Base-by-base conservation (phyloP, 2,329 filamentous ascomycete genomes). In the Botrytis fabae region DNA sequence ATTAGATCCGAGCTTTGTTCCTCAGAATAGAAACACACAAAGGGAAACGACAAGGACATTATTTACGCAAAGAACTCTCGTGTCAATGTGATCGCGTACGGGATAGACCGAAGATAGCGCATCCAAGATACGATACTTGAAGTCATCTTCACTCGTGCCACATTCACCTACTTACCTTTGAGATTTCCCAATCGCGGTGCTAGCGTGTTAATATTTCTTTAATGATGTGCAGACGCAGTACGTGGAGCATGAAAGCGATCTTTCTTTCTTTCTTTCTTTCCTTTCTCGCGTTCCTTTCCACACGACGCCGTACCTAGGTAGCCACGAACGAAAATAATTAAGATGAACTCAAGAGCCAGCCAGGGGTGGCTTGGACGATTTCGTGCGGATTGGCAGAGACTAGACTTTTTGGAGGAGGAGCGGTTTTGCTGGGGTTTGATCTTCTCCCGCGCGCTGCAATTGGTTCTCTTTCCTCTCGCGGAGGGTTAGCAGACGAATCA, bases 31-130 rank as follows among this genome's bases (percentile, higher is more conserved):
- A 40, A 66, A 66, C 20, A 42, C 4, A 38, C 4, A n/a, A 35
- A 61, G 35, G 4, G 20, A 22, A 28, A 12, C 32, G 8, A 54
- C 64, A 66, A 66, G 38, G 0, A 28, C 14, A 66, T 66, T 66
- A 40, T 54, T 28, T 5, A 28, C 25, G 16, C n/a, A 65, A 35
- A 48, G 62, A 44, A 48, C 20, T 28, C 28, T n/a, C 35, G 40
- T 66, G 46, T 66, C 32, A 54, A 9, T 5, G 51, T 20, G 46
- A 54, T 40, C 18, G 32, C 10, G 42, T 40, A 40, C 46, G 64
- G 64, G 64, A 40, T 40, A 66, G 64, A 9, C 64, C 64, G 64
- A 25, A 54, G 35, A 54, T 54, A 35, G 42, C 62, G 40, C n/a
- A 63, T 63, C 8, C 7, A 44, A 20, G 16, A 62, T 62, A 18